Base-by-base conservation (phyloP, 129 eudicot species). In the Flaveria brownii region DNA sequence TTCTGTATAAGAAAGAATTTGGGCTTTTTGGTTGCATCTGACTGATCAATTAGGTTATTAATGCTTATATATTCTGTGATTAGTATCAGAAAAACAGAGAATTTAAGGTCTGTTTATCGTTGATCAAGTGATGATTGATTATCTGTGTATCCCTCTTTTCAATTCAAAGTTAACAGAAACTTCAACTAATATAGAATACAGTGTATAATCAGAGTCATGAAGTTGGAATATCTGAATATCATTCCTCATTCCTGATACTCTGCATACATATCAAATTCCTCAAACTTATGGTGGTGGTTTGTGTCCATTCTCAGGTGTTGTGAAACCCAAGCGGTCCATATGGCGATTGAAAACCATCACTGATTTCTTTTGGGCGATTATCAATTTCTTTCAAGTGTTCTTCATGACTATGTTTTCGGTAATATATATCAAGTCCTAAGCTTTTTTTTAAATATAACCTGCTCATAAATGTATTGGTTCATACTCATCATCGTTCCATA, bases 321-420 rank as follows among this genome's bases (percentile, higher is more conserved):
- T 93, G 72, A 90, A 86, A 77, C 74, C 90, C 20, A 88, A 90
- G 88, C 87, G 88, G 70, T 80, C 98, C 23, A 52, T 93, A 72
- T 93, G 98, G 98, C 85, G 96, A 55, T 64, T 93, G 78, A 82
- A 73, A 81, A 90, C 95, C 36, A 60, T 90, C 47, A 90, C 90
- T 52, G 91, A 90, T 85, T 86, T 86, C 84, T 88, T 93, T 80
- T 76, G 89, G 92, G 75, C 92, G 2, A 84, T 93, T 47, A 16
- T 90, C 22, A 88, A 85, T 82, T 74, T 86, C 75, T 75, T 93
- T 69, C 81, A 78, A 1, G 92, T 93, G 81, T 93, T 93, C 72
- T 88, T 93, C 62, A 46, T 84, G 51, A 93, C 98, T 69, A 83
- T 93, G 96, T 90, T 93, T 78, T 93, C 96, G 87, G 98, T 90